Percentiles rank a stretch among this genome's conserved stretches.
phyloP scores from a whole-genome alignment of 73 alveolate species.

The Diophrys appendiculata region DNA sequence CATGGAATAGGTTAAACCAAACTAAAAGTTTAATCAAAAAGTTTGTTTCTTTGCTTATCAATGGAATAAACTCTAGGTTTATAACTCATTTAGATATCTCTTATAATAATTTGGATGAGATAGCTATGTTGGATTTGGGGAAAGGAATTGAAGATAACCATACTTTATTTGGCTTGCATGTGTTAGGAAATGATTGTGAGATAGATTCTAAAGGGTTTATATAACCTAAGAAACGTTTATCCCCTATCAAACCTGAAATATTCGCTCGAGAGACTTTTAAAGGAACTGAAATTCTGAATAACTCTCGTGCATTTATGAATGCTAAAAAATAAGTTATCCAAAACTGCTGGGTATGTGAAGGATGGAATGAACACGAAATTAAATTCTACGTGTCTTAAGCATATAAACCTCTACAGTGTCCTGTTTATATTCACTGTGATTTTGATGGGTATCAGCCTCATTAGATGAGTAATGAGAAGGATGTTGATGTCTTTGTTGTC shows the following conservation, averaged over 20 bases:
- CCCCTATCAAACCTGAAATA: background rate
- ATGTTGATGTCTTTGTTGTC: background rate
- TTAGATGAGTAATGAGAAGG: background rate
- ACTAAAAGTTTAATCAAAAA: no score
- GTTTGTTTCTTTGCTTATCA: background rate
- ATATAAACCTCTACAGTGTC: background rate
- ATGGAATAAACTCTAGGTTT: background rate
- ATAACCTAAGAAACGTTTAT: background rate
- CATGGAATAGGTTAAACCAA: slow-evolving; percentile 24
- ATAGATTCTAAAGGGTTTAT: slow-evolving; percentile 4
- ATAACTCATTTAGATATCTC: slow-evolving; percentile 30
- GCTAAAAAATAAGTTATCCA: background rate
- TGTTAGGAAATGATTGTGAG: slow-evolving; percentile 3
- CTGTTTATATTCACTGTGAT: slow-evolving; percentile 1
- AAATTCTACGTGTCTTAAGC: background rate
- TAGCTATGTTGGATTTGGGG: slow-evolving; percentile 10
- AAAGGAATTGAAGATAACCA: slow-evolving; percentile 38
- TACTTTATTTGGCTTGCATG: slow-evolving; percentile 4
- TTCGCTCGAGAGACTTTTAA: background rate
- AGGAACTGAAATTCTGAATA: background rate
- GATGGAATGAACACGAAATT: slow-evolving; percentile 1
- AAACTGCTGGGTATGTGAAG: slow-evolving; percentile 22
- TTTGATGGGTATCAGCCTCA: slow-evolving; percentile 2
- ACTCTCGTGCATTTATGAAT: no score
- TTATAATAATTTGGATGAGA: slow-evolving; percentile 48